These are phyloP conservation scores for Calonectria fujianensis DNA, from an alignment of 2,329 filamentous ascomycete species.

Conservation along the genomic window DNA sequence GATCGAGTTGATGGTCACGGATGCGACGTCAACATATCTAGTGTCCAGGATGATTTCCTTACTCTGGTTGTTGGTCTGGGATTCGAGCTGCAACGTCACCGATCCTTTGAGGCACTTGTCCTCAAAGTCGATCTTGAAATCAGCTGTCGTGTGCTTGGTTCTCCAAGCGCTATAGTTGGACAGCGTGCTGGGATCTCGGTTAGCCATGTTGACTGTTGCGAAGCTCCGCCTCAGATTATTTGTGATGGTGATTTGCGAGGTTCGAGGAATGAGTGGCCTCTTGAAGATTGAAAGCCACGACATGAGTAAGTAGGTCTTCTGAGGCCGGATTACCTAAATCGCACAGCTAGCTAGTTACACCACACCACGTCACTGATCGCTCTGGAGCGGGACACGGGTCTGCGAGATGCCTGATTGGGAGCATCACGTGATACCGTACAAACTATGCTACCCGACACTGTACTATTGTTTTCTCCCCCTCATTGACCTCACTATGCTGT, in stretches of 20 bases:
- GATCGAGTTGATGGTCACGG: constrained; percentile 81
- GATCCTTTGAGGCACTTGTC: constrained; percentile 85
- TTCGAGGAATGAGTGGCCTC: constrained; percentile 52
- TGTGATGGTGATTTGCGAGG: constrained; percentile 50
- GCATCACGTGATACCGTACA: constrained; percentile 30
- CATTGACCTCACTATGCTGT: constrained; percentile 2
- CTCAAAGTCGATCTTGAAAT: constrained; percentile 89
- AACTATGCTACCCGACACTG: not conserved
- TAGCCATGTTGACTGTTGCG: constrained; percentile 58
- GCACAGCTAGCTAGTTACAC: constrained; percentile 29
- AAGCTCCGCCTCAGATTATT: constrained; percentile 55
- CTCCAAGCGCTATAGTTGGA: constrained; percentile 94
- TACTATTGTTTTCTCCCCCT: not conserved
- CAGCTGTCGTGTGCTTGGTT: constrained; percentile 87
- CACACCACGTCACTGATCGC: constrained; percentile 33
- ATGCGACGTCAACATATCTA: constrained; percentile 84
- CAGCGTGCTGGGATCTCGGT: constrained; percentile 89
- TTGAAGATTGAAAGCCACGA: constrained; percentile 55
- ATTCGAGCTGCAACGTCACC: constrained; percentile 85
- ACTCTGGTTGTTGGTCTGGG: constrained; percentile 82
- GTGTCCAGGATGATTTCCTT: constrained; percentile 91
- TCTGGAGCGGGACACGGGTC: constrained; percentile 21
- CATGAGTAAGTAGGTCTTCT: constrained; percentile 42
- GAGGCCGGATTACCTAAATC: constrained; percentile 33
- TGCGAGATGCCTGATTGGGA: constrained; percentile 21